Percentiles rank a stretch among this genome's conserved stretches.
Evolutionary conservation across 345 rosid genomes (phyloP).

Genomic region (Salix dunnii): DNA sequence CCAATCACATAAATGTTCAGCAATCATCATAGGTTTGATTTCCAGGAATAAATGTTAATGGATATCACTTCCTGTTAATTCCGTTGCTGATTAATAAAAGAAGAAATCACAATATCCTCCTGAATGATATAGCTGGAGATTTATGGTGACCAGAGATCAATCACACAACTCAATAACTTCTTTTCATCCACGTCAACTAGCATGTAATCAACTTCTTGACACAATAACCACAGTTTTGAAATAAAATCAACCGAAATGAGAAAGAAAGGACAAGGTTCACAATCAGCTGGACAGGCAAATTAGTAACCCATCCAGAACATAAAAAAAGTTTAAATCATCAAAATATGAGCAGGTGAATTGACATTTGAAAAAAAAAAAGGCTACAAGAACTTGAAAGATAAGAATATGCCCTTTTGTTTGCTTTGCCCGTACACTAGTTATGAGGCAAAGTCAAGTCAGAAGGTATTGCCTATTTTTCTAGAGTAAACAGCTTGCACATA

Average conservation of each 20-base stretch:
- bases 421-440: not conserved
- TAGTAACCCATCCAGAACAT: not conserved
- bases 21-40: not conserved
- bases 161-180: not conserved
- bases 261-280: not conserved
- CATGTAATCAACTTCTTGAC: not conserved
- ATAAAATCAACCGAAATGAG: not conserved
- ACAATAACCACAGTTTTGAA: not conserved
- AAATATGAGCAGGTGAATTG: not conserved
- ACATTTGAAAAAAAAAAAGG: not conserved
- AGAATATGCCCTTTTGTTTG: not conserved
- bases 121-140: not conserved
- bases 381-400: not conserved
- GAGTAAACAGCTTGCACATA: not conserved
- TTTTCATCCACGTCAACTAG: too few species aligned
- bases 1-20: not conserved
- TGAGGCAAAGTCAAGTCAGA: not conserved
- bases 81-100: not conserved
- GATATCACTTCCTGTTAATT: not conserved
- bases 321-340: not conserved
- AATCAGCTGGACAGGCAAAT: not conserved
- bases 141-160: not conserved
- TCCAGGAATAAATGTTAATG: not conserved
- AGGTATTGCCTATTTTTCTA: not conserved
- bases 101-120: not conserved